Base-by-base conservation (phyloP, 169 alveolate genomes). In the Cryptosporidium bovis region DNA sequence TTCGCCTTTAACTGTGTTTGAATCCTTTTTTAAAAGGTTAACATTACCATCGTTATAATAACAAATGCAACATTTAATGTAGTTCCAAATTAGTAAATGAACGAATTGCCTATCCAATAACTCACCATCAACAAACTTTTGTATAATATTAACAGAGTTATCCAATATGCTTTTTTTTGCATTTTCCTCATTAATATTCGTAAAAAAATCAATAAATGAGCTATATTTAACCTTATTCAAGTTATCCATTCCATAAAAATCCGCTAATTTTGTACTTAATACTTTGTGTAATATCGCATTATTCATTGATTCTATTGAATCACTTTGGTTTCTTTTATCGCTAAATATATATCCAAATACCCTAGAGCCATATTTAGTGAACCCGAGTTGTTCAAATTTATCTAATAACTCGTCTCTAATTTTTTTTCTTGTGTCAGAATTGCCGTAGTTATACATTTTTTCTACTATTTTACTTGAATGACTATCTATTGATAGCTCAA, bases 61-160 rank as follows among this genome's bases (percentile, higher is more conserved):
- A 18, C n/a, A 3, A 16, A 77, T 10, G 44, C 87, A 77, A 46
- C 87, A 77, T 34, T 62, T 77, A 24, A 77, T 77, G 36, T 77
- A 77, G 20, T 56, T 77, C 87, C 87, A 77, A 60, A 77, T 77
- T n/a, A 77, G n/a, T 48, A 62, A 24, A 31, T 77, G 87, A 29
- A 77, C 71, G 58, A 77, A 77, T 3, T 58, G 65, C 18, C 51
- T 77, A 27, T 77, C 87, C 44, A 77, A 44, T n/a, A 77, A 44
- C 27, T 77, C 87, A 24, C 64, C 44, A 62, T 77, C 87, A 7
- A 77, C 87, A 77, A 60, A 77, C 27, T 62, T 77, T 62, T 77
- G 87, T 12, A 77, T 77, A 24, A 6, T 62, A 34, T 8, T 66
- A 8, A 60, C 65, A n/a, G 77, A 77, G 33, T 77, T 34, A 65